Evolutionary conservation across 441 rosid species (phyloP).

Genomic region (Kokia cookei): DNA sequence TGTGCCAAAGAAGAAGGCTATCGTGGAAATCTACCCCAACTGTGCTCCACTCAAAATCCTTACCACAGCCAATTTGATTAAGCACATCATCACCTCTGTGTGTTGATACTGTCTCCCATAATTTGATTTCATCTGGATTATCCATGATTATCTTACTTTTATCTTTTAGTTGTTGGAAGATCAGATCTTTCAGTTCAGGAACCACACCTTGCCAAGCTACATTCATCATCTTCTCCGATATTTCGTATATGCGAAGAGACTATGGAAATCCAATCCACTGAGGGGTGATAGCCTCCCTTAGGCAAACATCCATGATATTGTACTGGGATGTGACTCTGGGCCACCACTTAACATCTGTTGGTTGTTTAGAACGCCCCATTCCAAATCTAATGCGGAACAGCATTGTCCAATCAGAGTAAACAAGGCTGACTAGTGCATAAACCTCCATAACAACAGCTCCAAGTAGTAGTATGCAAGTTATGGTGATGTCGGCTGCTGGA

Average conservation of each 20-base stretch:
- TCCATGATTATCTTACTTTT: conserved; percentile 3
- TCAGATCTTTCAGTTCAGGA: conserved; percentile 10
- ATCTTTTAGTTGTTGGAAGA: conserved; percentile 15
- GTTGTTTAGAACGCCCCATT: not conserved
- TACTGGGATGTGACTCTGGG: conserved; percentile 16
- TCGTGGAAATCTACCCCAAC: not conserved
- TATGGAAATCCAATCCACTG: not conserved
- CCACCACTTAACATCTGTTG: conserved; percentile 22
- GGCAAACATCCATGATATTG: conserved; percentile 22
- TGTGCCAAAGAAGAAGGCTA: conserved; percentile 13
- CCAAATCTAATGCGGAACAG: not conserved
- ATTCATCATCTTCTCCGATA: not conserved
- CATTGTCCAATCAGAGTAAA: conserved; percentile 32
- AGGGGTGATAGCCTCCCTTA: not conserved
- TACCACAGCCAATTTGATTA: not conserved
- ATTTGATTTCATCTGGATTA: not conserved
- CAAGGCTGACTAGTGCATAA: conserved; percentile 17
- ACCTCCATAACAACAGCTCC: conserved; percentile 37
- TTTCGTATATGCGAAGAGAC: not conserved
- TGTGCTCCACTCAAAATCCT: not conserved
- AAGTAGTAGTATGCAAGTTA: conserved; percentile 32
- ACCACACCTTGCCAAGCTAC: conserved; percentile 8
- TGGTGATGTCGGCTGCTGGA: conserved; percentile 12
- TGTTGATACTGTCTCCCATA: not conserved
- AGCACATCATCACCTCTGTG: not conserved